Conservation (phyloP, 2,329 filamentous ascomycete genomes). For the Alternaria sp. region DNA sequence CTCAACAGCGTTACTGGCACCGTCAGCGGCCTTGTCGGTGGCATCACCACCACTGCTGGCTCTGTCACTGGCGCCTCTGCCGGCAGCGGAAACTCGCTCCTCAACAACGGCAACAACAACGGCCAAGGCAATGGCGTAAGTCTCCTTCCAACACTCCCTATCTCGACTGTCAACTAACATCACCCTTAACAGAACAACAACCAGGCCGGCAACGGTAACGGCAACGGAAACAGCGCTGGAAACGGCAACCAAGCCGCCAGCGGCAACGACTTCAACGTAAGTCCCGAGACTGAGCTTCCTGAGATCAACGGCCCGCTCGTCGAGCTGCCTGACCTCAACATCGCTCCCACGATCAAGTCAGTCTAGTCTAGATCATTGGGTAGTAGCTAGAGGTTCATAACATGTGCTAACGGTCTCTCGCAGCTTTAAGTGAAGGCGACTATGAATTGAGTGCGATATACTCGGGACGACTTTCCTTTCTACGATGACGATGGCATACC, state of each 20-base stretch:
- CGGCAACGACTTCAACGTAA: constrained; percentile 22
- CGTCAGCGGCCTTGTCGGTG: neutral
- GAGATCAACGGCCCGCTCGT: neutral
- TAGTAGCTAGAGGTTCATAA: neutral
- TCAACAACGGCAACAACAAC: constrained; percentile 10
- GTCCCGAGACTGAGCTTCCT: constrained; percentile 7
- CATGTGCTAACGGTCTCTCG: neutral
- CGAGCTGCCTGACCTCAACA: constrained; percentile 4
- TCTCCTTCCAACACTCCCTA: neutral
- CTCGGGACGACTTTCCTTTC: neutral
- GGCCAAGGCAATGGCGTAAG: constrained; percentile 13
- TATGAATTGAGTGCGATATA: neutral
- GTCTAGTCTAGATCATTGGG: constrained; percentile 3
- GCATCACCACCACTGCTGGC: constrained; percentile 7
- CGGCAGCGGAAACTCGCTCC: constrained; percentile 7
- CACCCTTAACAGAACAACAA: neutral
- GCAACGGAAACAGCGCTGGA: constrained; percentile 16
- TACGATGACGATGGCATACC: neutral
- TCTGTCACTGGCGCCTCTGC: constrained; percentile 15
- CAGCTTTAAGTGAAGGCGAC: neutral
- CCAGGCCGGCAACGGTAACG: constrained; percentile 6
- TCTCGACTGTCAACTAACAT: neutral
- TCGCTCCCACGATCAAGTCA: constrained; percentile 13
- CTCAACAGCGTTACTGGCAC: neutral
- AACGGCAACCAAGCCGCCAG: constrained; percentile 12